phyloP scores from a whole-genome alignment of 2,329 filamentous ascomycete genomes.

The Teratosphaeria gauchensis region DNA sequence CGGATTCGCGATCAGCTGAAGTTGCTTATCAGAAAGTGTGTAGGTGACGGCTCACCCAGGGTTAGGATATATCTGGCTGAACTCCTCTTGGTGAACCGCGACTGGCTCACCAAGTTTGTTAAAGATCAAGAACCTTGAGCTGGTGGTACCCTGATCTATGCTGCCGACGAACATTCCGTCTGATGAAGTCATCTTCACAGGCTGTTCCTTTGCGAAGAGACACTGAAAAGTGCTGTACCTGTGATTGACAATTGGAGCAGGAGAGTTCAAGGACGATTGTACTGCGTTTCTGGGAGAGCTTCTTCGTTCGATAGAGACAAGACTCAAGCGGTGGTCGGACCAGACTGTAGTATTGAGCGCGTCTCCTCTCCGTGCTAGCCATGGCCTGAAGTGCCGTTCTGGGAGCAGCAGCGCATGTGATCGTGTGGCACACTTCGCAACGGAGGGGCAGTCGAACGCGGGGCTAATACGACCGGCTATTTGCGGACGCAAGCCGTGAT shows the following conservation, averaged over 20 bases:
- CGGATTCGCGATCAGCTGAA: conserved; percentile 3
- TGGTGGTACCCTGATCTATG: conserved; percentile 87
- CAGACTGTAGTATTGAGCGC: background rate
- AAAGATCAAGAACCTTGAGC: conserved; percentile 83
- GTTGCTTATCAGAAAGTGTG: background rate
- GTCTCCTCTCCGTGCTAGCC: background rate
- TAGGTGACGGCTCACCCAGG: conserved; percentile 56
- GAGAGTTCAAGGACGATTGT: background rate
- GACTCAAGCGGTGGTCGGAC: background rate
- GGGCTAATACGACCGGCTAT: background rate
- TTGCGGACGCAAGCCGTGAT: background rate
- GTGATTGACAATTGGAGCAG: background rate
- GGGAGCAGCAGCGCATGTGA: background rate
- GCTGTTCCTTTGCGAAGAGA: background rate
- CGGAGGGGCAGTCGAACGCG: background rate
- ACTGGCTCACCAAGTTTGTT: conserved; percentile 67
- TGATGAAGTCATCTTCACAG: conserved; percentile 10
- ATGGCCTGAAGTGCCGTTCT: background rate
- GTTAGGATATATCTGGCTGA: conserved; percentile 73
- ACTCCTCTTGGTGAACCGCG: conserved; percentile 77
- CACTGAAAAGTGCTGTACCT: background rate
- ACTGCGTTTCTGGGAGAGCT: background rate
- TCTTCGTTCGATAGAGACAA: background rate
- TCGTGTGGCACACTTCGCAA: background rate
- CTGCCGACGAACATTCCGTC: conserved; percentile 65